phyloP scores from a whole-genome alignment of 768 basidiomycete species.

The Podaxis carcinomalis region DNA sequence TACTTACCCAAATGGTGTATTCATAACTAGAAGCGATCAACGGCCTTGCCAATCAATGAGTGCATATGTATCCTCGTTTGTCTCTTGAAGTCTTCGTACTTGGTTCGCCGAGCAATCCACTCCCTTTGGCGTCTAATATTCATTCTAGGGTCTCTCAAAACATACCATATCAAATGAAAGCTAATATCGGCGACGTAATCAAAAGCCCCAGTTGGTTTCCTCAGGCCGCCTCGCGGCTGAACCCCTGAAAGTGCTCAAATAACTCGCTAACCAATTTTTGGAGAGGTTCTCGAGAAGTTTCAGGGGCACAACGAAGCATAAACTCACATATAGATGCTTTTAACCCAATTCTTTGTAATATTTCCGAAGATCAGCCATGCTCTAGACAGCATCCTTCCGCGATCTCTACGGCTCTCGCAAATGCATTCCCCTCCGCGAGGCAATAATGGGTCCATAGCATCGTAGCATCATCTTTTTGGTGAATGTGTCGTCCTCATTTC shows the following conservation, averaged over 20 bases:
- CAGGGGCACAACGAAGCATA: background rate
- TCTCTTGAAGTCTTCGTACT: background rate
- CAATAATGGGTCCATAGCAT: background rate
- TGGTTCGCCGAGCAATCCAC: no score
- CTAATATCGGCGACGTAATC: background rate
- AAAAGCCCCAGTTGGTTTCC: background rate
- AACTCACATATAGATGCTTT: background rate
- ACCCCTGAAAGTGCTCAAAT: background rate
- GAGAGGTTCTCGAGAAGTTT: background rate
- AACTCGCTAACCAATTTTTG: background rate
- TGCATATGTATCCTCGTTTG: constrained; percentile 1
- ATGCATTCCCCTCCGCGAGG: background rate
- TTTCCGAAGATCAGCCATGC: background rate
- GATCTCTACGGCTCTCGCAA: background rate
- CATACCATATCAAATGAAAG: background rate
- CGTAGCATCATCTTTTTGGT: background rate
- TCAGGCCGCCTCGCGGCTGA: background rate
- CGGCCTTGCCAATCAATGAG: no score
- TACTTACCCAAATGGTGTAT: background rate
- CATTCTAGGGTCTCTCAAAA: background rate
- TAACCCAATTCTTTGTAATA: background rate
- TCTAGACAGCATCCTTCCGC: background rate
- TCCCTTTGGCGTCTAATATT: background rate
- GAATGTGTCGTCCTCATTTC: background rate
- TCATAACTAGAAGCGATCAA: background rate